Evolutionary conservation across 2,329 filamentous ascomycete genomes (phyloP), one percentile per base, ranked within the genome.

Genomic region (Lecanicillium sp.): DNA sequence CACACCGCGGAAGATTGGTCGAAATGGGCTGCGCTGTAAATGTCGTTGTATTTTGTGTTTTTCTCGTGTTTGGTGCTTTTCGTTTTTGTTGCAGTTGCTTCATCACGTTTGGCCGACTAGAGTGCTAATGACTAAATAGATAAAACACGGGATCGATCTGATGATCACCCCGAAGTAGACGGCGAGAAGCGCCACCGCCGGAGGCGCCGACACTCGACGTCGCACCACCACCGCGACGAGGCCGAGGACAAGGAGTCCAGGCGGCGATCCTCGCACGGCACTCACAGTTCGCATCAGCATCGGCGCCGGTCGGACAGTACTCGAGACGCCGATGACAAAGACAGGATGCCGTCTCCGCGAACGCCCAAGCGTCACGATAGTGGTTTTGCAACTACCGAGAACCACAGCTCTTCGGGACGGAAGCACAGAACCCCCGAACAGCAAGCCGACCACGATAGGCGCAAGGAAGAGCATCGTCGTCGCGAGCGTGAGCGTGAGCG

Each of bases 371-470:
- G 69, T 47, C 67, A 68, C 46, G 73, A 75, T 50, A 75, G 71
- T 50, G 72, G 72, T 1, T 67, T 69, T 51, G 68, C 71, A 3
- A 62, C n/a, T n/a, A n/a, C 65, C 15, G 70, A 71, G n/a, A 67
- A 58, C 50, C 63, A 65, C 37, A 63, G 61, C 37, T 60, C 60
- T 38, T 62, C 64, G 29, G 55, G 59, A 21, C 58, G 59, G 48
- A 60, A 55, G 44, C 65, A 67, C 35, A 69, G 72, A 49, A 74
- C 70, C 3, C 62, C 67, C 2, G 73, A 77, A 52, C 73, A 78
- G 54, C 73, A 75, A 51, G 71, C 67, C 14, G 71, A 68, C 2
- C 71, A 76, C 46, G 75, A 79, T 2, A 70, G 59, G 52, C 69
- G 70, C 50, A 77, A 71, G 58, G 69, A 68, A 44, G 73, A 77